Base-by-base conservation (phyloP, 176 grass and related monocot genomes). In the Oryza nivara region DNA sequence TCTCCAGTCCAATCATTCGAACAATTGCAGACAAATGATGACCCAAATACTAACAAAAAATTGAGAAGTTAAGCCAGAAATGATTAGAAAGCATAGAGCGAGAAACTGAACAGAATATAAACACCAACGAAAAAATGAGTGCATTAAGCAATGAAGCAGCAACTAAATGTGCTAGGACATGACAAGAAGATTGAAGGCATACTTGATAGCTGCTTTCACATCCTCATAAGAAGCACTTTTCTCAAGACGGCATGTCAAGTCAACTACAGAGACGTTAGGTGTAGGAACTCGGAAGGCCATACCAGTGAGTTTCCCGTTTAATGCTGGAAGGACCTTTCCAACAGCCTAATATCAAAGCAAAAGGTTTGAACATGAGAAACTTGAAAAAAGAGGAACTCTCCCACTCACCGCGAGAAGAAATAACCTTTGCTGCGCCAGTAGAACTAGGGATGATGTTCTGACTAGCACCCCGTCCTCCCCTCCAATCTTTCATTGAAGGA, bases 201-300 rank as follows among this genome's bases (percentile, higher is more conserved):
- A 97, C 92, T 92, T 94, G 52, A 97, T 90, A 76, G 94, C 92
- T 67, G 88, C 89, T 81, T 96, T 93, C 52, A 95, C 93, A 86
- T 95, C 90, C 76, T 95, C 90, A 88, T 95, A 95, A 7, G 90
- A 92, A 14, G 93, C 90, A 20, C 7, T 87, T 83, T 92, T 95
- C 80, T 95, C 90, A 68, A 95, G 85, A 4, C 90, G 93, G 79
- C 93, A 92, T 68, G 93, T 92, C 86, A 95, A 76, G 51, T 92
- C 93, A 63, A 92, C 93, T 69, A 95, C 93, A 22, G 93, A 95
- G 15, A 95, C 90, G 46, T 95, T 95, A 41, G 93, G 74, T 65
- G 93, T 95, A 52, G 93, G 90, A 83, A 95, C 93, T 68, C 93
- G 84, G 76, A 95, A 92, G n/a, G 93, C 93, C 93, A 95, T 95